Evolutionary conservation across 2,329 filamentous ascomycete species (phyloP), one percentile per base, ranked within the genome.

Genomic region (Pyrenophora tritici-repentis): DNA sequence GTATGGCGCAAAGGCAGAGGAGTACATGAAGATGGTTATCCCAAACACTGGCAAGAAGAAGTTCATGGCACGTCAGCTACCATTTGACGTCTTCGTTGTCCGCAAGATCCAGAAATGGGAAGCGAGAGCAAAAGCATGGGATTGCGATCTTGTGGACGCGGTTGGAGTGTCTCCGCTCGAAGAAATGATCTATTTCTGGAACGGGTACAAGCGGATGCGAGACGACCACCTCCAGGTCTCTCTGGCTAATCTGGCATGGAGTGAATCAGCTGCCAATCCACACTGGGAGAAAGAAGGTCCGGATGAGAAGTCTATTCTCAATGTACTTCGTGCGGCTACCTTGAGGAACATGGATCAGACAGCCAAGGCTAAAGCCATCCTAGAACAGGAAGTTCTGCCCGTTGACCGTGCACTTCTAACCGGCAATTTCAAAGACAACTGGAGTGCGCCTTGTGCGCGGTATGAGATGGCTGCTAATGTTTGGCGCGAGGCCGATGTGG

Each of bases 141-240:
- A 81, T 2, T 70, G 67, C 55, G 83, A 87, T 40, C 78, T 97
- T 3, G 82, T 88, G 1, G 93, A 97, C 62, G 91, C 89, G 0
- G 80, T 95, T 7, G 91, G 91, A 0, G 81, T 90, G 3, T 89
- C 86, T 53, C 94, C 94, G 0, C 79, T 90, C 0, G 84, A 91
- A 65, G 94, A 97, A 76, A 96, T 97, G 88, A 86, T 89, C 10
- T 96, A 93, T 71, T 85, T 97, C 63, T 97, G 92, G 92, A 92
- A 90, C 66, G 93, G 92, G 0, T 86, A 85, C 62, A 93, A 90
- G 73, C 85, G 91, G 47, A 95, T 96, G 90, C 78, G 82, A 2
- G 63, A 75, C 1, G 75, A 76, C 0, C 83, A 93, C 53, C 77
- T 96, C 12, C 78, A 87, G 40, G 75, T 79, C 35, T 89, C 86